Evolutionary conservation across 2,329 filamentous ascomycete genomes (phyloP).

Genomic region (Fusarium graminum): DNA sequence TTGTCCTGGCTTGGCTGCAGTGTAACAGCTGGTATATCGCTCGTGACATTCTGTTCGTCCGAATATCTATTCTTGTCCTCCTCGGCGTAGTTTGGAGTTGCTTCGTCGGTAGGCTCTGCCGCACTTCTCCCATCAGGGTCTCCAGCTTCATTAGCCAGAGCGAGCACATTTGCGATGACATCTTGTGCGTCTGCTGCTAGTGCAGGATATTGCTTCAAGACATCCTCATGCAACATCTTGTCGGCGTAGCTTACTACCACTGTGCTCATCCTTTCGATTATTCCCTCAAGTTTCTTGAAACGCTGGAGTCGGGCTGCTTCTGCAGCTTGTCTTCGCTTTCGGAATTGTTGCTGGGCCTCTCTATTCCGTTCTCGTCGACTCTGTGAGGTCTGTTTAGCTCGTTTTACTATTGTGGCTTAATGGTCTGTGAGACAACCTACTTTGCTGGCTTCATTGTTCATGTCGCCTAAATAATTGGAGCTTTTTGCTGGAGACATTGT

Average conservation of each 20-base stretch:
- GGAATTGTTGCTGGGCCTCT: conserved; percentile 25
- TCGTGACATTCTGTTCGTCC: neutral
- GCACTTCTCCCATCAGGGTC: neutral
- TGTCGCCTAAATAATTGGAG: neutral
- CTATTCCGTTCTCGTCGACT: conserved; percentile 24
- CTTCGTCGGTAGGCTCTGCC: neutral
- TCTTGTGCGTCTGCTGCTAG: conserved; percentile 4
- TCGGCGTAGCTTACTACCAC: conserved; percentile 20
- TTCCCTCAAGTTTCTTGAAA: conserved; percentile 9
- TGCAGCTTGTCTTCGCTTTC: conserved; percentile 16
- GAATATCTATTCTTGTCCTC: neutral
- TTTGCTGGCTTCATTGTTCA: conserved; percentile 7
- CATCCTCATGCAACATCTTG: conserved; percentile 13
- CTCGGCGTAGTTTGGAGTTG: neutral
- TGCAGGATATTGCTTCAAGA: conserved; percentile 9
- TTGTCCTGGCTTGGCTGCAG: neutral
- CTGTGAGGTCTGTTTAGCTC: conserved; percentile 1
- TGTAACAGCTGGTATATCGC: too few relatives aligned
- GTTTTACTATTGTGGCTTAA: neutral
- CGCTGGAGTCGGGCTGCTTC: conserved; percentile 14
- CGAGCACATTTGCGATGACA: conserved; percentile 11
- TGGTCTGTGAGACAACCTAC: neutral
- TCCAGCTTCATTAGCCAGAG: conserved; percentile 14
- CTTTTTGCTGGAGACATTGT: conserved; percentile 8
- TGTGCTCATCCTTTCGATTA: conserved; percentile 24